phyloP scores from a whole-genome alignment of 2,329 filamentous ascomycete genomes.

The Colletotrichum horii region DNA sequence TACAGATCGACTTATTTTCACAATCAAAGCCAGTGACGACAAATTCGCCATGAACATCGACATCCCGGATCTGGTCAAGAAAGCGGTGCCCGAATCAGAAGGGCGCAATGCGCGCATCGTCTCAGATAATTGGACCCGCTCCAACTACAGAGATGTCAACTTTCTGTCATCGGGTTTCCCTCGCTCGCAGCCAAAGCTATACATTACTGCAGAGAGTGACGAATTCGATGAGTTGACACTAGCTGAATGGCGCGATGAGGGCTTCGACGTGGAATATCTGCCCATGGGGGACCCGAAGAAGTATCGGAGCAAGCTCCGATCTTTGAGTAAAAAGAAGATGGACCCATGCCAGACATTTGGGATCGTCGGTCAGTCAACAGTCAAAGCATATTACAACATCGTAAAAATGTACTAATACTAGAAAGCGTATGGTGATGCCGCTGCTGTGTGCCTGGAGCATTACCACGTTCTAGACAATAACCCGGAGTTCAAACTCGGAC shows the following conservation, averaged over 20 bases:
- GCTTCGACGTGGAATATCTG: slow-evolving; percentile 48
- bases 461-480: slow-evolving; percentile 51
- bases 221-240: slow-evolving; percentile 45
- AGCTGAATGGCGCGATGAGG: slow-evolving; percentile 45
- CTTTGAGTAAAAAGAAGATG: slow-evolving; percentile 34
- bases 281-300: slow-evolving; percentile 39
- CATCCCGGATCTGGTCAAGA: slow-evolving; percentile 33
- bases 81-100: slow-evolving; percentile 33
- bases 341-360: slow-evolving; percentile 49
- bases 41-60: slow-evolving; percentile 28
- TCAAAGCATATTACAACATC: not conserved
- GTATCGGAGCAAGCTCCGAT: slow-evolving; percentile 38
- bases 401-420: not conserved
- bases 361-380: slow-evolving; percentile 39
- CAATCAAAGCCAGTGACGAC: not conserved
- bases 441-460: slow-evolving; percentile 46
- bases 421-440: slow-evolving; percentile 48
- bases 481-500: slow-evolving; percentile 44
- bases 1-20: not conserved
- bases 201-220: slow-evolving; percentile 46
- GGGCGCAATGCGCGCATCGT: slow-evolving; percentile 34
- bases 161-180: slow-evolving; percentile 48
- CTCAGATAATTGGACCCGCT: slow-evolving; percentile 32
- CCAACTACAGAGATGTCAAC: slow-evolving; percentile 44
- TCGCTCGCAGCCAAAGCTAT: slow-evolving; percentile 40